Base-by-base conservation (phyloP, 345 rosid species). In the Garcia nutans region DNA sequence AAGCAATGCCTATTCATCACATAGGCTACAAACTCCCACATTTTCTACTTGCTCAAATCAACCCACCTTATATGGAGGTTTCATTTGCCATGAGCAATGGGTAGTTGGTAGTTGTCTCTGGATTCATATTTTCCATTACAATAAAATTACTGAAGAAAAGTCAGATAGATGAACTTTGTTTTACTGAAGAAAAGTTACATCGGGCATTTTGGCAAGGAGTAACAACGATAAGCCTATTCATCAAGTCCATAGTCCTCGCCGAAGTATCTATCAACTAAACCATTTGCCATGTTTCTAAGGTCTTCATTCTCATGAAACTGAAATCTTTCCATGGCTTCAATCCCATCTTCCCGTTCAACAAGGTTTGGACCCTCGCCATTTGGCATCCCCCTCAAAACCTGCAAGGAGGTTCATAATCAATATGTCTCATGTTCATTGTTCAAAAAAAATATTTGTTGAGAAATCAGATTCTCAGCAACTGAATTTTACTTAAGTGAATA, bases 301-400 rank as follows among this genome's bases (percentile, higher is more conserved):
- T 93, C 98, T 72, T 93, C 98, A 50, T 92, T 96, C 80, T 93
- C 97, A 28, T 96, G 99, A 83, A 96, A 96, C 85, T 96, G 98
- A 74, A 89, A 91, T 84, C 93, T 88, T 80, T 93, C 98, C 97
- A 93, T 91, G 59, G 97, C 98, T 65, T 92, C 97, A 33, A 96
- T 96, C n/a, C 99, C 99, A 16, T 96, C 98, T 82, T 89, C 93
- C 82, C 62, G 86, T 84, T 96, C 99, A 42, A 96, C 96, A 68
- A 93, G 93, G 77, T 91, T 92, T 16, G 92, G 71, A 61, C 99
- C 99, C 76, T 93, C 96, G 9, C 90, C 86, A 56, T 89, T 86
- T 47, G 99, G 98, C 92, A 96, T 89, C 61, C 98, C 99, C 74
- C 99, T 86, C 83, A 96, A 76, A 44, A 92, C 98, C 98, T 93